These are phyloP conservation scores for Aegilops umbellulata DNA, from an alignment of 176 grass and related monocot species.

Conservation along the genomic window DNA sequence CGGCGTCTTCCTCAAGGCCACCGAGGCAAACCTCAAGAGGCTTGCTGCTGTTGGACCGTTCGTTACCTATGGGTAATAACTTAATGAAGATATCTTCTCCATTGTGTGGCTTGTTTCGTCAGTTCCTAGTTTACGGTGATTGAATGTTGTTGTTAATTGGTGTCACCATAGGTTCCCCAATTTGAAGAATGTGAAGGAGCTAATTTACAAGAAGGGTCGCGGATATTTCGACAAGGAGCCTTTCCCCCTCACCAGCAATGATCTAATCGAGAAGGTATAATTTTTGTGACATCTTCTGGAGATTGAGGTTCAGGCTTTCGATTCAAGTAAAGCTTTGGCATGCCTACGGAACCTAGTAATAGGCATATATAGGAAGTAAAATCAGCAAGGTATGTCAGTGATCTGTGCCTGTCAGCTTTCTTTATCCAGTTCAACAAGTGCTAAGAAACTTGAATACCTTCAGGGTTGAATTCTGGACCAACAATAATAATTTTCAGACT, in stretches of 20 bases:
- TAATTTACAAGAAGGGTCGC: slow-evolving; percentile 83
- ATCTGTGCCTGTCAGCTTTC: neutral
- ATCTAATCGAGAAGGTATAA: slow-evolving; percentile 87
- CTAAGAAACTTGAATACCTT: neutral
- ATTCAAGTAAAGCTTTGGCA: neutral
- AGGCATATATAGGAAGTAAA: neutral
- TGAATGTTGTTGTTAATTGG: neutral
- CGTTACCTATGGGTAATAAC: slow-evolving; percentile 94
- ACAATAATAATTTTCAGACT: neutral
- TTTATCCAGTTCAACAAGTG: neutral
- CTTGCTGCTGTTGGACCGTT: slow-evolving; percentile 75
- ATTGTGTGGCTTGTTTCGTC: neutral
- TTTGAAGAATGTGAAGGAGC: slow-evolving; percentile 87
- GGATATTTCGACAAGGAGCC: slow-evolving; percentile 63
- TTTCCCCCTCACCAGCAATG: slow-evolving; percentile 86
- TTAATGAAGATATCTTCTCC: neutral
- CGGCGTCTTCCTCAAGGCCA: slow-evolving; percentile 82
- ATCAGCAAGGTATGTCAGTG: neutral
- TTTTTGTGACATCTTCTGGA: neutral
- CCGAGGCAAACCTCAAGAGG: slow-evolving; percentile 61
- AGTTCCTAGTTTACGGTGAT: neutral
- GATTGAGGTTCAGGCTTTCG: neutral
- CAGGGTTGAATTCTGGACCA: neutral
- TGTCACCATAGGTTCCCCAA: slow-evolving; percentile 57
- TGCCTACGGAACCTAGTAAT: neutral